Percentiles rank a stretch among this genome's conserved stretches.
Evolutionary conservation across 768 basidiomycete genomes (phyloP).

Genomic region (Plicaturopsis crispa): DNA sequence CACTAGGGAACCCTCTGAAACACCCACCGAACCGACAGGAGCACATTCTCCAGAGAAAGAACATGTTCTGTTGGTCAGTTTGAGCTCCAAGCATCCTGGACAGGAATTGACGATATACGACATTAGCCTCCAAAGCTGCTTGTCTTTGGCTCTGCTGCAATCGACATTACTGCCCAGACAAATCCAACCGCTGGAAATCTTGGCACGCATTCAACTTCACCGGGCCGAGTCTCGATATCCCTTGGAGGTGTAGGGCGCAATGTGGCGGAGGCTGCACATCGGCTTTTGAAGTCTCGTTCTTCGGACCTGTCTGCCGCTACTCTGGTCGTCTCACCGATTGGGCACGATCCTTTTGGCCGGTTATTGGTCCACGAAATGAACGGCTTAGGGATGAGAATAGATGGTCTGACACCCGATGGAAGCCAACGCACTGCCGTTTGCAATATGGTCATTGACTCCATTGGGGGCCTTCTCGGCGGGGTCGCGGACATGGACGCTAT

Average conservation of each 20-base stretch:
- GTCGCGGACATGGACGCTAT: slow-evolving; percentile 88
- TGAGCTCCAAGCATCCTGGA: too few relatives aligned
- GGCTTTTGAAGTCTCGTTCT: slow-evolving; percentile 35
- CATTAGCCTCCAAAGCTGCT: slow-evolving; percentile 1
- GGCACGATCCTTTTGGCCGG: slow-evolving; percentile 69
- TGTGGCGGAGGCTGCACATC: slow-evolving; percentile 84
- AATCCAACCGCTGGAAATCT: slow-evolving; percentile 21
- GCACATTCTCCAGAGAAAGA: too few relatives aligned
- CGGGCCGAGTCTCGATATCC: slow-evolving; percentile 65
- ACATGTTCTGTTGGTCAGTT: too few relatives aligned
- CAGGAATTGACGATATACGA: too few relatives aligned
- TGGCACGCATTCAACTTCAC: slow-evolving; percentile 64
- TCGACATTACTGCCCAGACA: slow-evolving; percentile 74
- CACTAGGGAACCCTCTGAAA: slow-evolving; percentile 2
- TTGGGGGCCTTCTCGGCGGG: slow-evolving; percentile 72
- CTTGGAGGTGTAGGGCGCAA: slow-evolving; percentile 94
- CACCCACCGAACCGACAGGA: too few relatives aligned
- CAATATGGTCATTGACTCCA: slow-evolving; percentile 71
- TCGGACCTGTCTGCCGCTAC: slow-evolving; percentile 22
- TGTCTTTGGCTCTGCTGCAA: slow-evolving; percentile 78
- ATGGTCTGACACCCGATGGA: slow-evolving; percentile 48
- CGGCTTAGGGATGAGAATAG: slow-evolving; percentile 68
- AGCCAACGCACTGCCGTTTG: slow-evolving; percentile 68
- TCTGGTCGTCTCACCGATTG: slow-evolving; percentile 70
- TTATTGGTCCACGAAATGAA: slow-evolving; percentile 51